phyloP scores from a whole-genome alignment of 2,329 filamentous ascomycete species.

The Hymenoscyphus occultus region DNA sequence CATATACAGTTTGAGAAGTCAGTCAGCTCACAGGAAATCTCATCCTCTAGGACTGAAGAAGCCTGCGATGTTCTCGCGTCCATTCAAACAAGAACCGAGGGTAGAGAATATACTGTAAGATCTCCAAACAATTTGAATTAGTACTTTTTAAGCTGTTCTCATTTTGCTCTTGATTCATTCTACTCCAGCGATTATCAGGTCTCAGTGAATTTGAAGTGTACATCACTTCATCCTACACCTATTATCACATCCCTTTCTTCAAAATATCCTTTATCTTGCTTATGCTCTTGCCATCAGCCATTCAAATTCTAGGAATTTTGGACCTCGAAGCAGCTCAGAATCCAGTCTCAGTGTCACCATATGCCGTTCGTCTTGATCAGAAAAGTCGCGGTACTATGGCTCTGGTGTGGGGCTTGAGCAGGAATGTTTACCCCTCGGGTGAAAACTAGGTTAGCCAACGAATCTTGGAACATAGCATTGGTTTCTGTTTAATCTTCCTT shows the following conservation, averaged over 20 bases:
- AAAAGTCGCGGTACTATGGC: slow-evolving; percentile 38
- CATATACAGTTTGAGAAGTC: too few relatives aligned
- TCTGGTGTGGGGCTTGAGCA: too few relatives aligned
- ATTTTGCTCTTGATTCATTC: background rate
- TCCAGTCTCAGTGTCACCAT: slow-evolving; percentile 48
- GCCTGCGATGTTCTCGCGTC: background rate
- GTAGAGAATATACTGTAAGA: background rate
- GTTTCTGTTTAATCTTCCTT: too few relatives aligned
- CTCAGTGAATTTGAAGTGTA: background rate
- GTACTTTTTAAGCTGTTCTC: background rate
- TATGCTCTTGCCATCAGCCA: slow-evolving; percentile 25
- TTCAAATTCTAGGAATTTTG: slow-evolving; percentile 43
- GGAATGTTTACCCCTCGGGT: too few relatives aligned
- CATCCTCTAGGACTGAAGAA: too few relatives aligned
- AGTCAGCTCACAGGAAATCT: too few relatives aligned
- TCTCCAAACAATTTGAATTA: background rate
- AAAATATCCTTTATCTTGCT: slow-evolving; percentile 23
- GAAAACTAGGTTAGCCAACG: too few relatives aligned
- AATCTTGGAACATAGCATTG: too few relatives aligned
- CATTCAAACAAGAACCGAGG: background rate
- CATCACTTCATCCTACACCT: background rate
- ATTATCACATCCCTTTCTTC: slow-evolving; percentile 15
- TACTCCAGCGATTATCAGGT: background rate
- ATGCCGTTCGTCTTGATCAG: slow-evolving; percentile 49
- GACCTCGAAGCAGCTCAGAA: slow-evolving; percentile 56